These are phyloP conservation scores for Starmerella geochares DNA, from an alignment of 805 yeast species.

Conservation along the genomic window DNA sequence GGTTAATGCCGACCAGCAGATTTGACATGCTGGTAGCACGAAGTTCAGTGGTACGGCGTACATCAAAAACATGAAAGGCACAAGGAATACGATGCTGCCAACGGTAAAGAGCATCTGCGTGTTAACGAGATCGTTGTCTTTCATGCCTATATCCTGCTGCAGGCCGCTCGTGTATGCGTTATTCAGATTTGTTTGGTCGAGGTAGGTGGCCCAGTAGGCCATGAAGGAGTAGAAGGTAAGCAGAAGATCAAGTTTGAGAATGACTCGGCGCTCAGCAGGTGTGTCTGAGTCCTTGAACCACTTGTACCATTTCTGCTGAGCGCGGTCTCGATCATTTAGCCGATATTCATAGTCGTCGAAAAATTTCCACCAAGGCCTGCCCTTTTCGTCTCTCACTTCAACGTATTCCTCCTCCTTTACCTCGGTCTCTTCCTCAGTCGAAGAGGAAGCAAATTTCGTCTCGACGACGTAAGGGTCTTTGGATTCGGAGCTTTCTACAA, in stretches of 20 bases:
- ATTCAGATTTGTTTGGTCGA: slow-evolving; percentile 49
- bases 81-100: slow-evolving; percentile 51
- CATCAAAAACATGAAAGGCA: slow-evolving; percentile 51
- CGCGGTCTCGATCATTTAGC: slow-evolving; percentile 28
- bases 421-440: too few relatives aligned
- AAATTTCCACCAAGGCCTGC: slow-evolving; percentile 35
- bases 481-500: not conserved
- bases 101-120: slow-evolving; percentile 49
- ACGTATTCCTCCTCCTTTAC: too few relatives aligned
- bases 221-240: slow-evolving; percentile 45
- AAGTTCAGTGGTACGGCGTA: slow-evolving; percentile 47
- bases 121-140: slow-evolving; percentile 51
- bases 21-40: slow-evolving; percentile 45
- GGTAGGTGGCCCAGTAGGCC: slow-evolving; percentile 58
- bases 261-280: slow-evolving; percentile 39
- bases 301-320: slow-evolving; percentile 40
- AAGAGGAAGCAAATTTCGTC: too few relatives aligned
- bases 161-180: slow-evolving; percentile 52
- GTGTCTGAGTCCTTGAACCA: slow-evolving; percentile 48
- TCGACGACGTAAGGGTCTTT: not conserved
- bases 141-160: slow-evolving; percentile 39
- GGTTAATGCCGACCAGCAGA: slow-evolving; percentile 60
- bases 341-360: slow-evolving; percentile 56
- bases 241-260: slow-evolving; percentile 46
- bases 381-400: slow-evolving; percentile 19